These are phyloP conservation scores for Aquilaria agallochum DNA, from an alignment of 441 rosid genomes.

Conservation along the genomic window DNA sequence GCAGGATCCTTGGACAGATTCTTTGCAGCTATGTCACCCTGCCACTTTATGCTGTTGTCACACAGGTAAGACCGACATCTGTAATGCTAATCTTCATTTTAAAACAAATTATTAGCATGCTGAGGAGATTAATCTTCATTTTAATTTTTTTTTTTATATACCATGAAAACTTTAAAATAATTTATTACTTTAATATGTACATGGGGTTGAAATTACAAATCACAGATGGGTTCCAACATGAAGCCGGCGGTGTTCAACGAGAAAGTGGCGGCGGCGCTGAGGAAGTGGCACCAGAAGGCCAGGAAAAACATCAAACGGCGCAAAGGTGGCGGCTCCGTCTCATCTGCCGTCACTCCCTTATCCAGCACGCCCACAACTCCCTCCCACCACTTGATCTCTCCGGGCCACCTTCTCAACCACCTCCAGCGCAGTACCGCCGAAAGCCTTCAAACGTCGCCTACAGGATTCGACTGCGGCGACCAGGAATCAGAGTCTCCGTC, in stretches of 20 bases:
- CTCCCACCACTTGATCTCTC: conserved; percentile 39
- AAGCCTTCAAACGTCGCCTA: conserved; percentile 35
- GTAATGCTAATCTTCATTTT: too few relatives aligned
- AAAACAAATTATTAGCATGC: background rate
- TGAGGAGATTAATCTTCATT: background rate
- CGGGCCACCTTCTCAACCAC: conserved; percentile 38
- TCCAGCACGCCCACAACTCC: conserved; percentile 69
- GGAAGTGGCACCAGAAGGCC: conserved; percentile 52
- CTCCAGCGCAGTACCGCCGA: conserved; percentile 38
- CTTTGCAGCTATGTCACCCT: conserved; percentile 57
- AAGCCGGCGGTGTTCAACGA: conserved; percentile 57
- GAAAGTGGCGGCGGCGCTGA: conserved; percentile 41
- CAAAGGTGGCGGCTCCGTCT: conserved; percentile 10
- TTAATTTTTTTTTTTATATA: background rate
- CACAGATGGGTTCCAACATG: conserved; percentile 71
- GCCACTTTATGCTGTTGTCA: conserved; percentile 47
- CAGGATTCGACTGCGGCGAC: conserved; percentile 29
- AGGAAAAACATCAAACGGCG: conserved; percentile 43
- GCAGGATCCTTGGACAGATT: conserved; percentile 51
- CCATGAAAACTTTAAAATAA: background rate
- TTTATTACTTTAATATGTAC: background rate
- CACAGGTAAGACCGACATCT: conserved; percentile 33
- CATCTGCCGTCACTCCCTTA: conserved; percentile 28
- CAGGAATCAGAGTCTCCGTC: conserved; percentile 48
- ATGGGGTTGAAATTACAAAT: background rate